Conservation (phyloP, 495 filamentous ascomycete genomes). For the Baudoinia panamericana region DNA sequence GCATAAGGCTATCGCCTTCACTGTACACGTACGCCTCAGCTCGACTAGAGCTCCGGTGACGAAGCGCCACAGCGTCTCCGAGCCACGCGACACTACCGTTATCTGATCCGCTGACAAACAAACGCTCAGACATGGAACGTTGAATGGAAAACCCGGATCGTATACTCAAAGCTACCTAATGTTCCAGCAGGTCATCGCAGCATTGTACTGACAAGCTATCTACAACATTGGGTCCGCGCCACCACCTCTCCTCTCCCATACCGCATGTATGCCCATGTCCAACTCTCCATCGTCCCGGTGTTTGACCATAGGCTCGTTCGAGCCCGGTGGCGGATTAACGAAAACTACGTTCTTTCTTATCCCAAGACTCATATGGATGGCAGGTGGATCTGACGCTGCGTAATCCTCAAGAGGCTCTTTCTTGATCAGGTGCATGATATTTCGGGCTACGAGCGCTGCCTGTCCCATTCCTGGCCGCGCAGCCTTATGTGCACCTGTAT, state of each 20-base stretch:
- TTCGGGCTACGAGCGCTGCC: conserved; percentile 39
- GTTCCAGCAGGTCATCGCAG: no score
- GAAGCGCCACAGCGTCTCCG: no score
- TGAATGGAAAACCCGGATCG: no score
- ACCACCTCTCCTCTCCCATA: conserved; percentile 8
- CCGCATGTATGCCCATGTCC: conserved; percentile 5
- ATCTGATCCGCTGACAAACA: no score
- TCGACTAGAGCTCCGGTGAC: no score
- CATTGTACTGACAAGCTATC: neutral
- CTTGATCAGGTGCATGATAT: conserved; percentile 38
- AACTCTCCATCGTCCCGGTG: conserved; percentile 7
- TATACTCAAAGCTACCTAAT: no score
- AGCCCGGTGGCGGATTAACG: neutral
- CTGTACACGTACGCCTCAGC: no score
- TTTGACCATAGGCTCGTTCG: neutral
- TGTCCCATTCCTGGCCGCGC: conserved; percentile 41
- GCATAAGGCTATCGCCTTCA: no score
- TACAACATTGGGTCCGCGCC: conserved; percentile 3
- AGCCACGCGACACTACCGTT: no score
- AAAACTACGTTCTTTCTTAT: conserved; percentile 9
- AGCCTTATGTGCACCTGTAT: conserved; percentile 43
- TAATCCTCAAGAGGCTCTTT: conserved; percentile 25
- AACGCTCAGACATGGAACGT: no score
- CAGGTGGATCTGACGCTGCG: conserved; percentile 16
- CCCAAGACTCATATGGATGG: conserved; percentile 21